Conservation (phyloP, 2,329 filamentous ascomycete genomes). For the Rhynchosporium graminicola region DNA sequence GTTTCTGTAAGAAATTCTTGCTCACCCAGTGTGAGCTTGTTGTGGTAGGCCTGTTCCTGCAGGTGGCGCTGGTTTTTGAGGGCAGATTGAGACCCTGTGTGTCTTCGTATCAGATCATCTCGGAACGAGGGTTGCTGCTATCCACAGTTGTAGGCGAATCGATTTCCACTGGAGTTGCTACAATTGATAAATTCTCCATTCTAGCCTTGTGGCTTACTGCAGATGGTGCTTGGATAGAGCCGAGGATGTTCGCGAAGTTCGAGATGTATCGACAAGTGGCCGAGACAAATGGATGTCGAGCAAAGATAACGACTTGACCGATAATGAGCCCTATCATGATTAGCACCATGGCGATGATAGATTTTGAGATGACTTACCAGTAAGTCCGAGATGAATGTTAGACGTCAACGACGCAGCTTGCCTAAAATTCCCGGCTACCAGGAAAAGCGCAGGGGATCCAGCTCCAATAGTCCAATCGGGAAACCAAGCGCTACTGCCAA, state of each 20-base stretch:
- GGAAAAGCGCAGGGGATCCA: constrained; percentile 20
- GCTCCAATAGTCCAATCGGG: constrained; percentile 30
- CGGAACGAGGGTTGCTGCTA: neutral
- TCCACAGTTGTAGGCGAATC: neutral
- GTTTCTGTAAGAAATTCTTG: neutral
- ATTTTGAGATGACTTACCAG: constrained; percentile 1
- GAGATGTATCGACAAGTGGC: constrained; percentile 1
- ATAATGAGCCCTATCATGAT: constrained; percentile 5
- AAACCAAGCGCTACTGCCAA: constrained; percentile 22
- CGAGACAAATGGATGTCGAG: constrained; percentile 16
- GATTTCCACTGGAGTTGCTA: constrained; percentile 2
- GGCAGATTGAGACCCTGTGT: neutral
- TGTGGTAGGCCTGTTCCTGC: neutral
- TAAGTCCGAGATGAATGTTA: constrained; percentile 24
- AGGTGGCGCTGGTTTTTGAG: neutral
- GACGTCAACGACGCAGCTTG: constrained; percentile 30
- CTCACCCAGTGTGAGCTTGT: neutral
- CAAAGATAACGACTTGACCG: constrained; percentile 10
- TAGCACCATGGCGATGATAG: neutral
- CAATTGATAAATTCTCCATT: neutral
- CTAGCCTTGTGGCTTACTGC: constrained; percentile 12
- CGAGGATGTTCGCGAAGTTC: constrained; percentile 6
- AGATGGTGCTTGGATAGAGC: constrained; percentile 7
- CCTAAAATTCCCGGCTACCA: constrained; percentile 35
- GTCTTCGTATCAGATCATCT: neutral